Evolutionary conservation across 768 basidiomycete genomes (phyloP), one percentile per base, ranked within the genome.

Genomic region (Pluteus cervinus): DNA sequence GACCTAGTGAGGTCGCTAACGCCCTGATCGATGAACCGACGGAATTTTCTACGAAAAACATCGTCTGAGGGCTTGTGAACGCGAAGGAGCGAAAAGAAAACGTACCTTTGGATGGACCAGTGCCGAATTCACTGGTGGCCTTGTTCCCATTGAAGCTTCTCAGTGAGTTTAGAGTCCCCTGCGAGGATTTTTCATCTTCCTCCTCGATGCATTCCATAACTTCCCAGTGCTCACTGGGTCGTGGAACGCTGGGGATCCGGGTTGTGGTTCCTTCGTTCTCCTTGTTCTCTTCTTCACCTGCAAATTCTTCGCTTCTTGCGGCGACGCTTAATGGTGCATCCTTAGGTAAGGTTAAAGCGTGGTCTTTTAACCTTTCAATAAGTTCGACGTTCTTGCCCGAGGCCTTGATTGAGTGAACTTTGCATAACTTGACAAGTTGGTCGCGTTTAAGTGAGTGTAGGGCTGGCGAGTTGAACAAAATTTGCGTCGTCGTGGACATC

Each of bases 381-480:
- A 91, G 68, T 4, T 89, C 85, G 3, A 61, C 56, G 48, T 81
- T 90, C 71, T 89, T 90, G 14, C 88, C 87, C 12, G 71, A 69
- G 0, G 83, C 86, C 57, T 86, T 88, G 53, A 91, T 67, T 1
- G 76, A 68, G 54, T 91, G 84, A 21, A 80, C 73, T 57, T 89
- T 89, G 76, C 87, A 91, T 35, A 91, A 69, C 45, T 84, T 86
- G 37, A 86, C 71, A 29, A 90, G 82, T 52, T 91, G 87, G 31
- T 85, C 79, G 33, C 88, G 81, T 54, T 86, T 88, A 29, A 91
- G 73, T 15, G 86, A 82, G 53, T 87, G 77, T 20, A 91, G 59
- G 2, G 88, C 87, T 0, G 87, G 84, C 4, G 86, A 86, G 58
- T 90, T 86, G 61, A 84, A 86, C 8, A 90, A 60, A 33, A 90